These are phyloP conservation scores for Ophiosphaerella herpotricha DNA, from an alignment of 2,329 filamentous ascomycete genomes.

Conservation along the genomic window DNA sequence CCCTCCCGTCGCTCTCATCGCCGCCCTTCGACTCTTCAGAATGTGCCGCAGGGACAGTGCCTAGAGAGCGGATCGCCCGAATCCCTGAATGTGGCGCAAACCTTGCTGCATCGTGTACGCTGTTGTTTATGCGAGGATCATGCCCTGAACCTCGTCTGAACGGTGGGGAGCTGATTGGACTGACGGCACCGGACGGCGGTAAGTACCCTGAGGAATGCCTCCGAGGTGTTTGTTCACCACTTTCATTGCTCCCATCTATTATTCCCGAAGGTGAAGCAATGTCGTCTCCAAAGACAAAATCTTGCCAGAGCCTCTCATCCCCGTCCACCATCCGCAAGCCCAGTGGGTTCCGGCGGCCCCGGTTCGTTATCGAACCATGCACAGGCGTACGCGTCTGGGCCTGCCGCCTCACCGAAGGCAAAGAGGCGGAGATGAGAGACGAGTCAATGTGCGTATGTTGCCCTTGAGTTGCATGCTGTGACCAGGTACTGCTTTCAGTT, in stretches of 20 bases:
- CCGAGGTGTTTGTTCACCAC: constrained; percentile 7
- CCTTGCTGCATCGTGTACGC: constrained; percentile 22
- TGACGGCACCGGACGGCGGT: constrained; percentile 23
- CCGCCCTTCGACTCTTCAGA: constrained; percentile 11
- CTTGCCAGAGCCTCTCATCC: constrained; percentile 39
- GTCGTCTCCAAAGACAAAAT: constrained; percentile 37
- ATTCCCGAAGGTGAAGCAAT: constrained; percentile 7
- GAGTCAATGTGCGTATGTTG: constrained; percentile 20
- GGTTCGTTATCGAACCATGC: neutral
- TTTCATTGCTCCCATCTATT: constrained; percentile 1
- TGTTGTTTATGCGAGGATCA: constrained; percentile 27
- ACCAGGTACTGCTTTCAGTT: constrained; percentile 21
- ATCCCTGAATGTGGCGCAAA: constrained; percentile 21
- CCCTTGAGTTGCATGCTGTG: constrained; percentile 33
- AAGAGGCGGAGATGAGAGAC: constrained; percentile 27
- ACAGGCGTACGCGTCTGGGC: constrained; percentile 2
- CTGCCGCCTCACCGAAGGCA: constrained; percentile 25
- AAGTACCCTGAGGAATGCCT: constrained; percentile 18
- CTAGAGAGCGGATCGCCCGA: constrained; percentile 22
- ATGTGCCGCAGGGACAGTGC: constrained; percentile 8
- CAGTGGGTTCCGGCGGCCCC: neutral
- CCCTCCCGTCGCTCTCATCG: constrained; percentile 9
- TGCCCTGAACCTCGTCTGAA: constrained; percentile 16
- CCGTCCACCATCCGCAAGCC: constrained; percentile 8
- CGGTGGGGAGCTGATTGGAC: constrained; percentile 25